Percentiles rank a stretch among this genome's conserved stretches.
These are phyloP conservation scores for Hypoxylon sp. DNA, from an alignment of 2,329 filamentous ascomycete genomes.

Conservation along the genomic window DNA sequence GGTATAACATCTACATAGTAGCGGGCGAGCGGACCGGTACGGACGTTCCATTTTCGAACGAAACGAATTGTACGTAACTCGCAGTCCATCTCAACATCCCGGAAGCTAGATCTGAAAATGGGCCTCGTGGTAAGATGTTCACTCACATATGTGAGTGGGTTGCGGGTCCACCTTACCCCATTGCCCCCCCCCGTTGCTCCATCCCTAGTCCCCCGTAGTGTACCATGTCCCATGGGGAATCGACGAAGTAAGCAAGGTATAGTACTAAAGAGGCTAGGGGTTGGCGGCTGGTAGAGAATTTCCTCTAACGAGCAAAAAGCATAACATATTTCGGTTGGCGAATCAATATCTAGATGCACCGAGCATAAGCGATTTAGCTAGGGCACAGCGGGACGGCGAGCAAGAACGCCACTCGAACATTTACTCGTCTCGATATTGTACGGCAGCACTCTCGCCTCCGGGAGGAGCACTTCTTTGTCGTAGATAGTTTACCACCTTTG, in stretches of 20 bases:
- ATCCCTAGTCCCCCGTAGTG: slow-evolving; percentile 33
- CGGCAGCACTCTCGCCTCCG: slow-evolving; percentile 20
- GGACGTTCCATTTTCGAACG: slow-evolving; percentile 31
- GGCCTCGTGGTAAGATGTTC: slow-evolving; percentile 39
- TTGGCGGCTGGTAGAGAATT: slow-evolving; percentile 6
- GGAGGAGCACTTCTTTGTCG: slow-evolving; percentile 21
- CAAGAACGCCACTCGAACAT: slow-evolving; percentile 22
- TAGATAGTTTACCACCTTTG: slow-evolving; percentile 5
- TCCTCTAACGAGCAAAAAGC: slow-evolving; percentile 9
- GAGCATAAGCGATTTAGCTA: slow-evolving; percentile 29
- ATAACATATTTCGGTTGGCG: slow-evolving; percentile 38
- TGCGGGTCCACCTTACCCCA: slow-evolving; percentile 40
- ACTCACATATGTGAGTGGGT: slow-evolving; percentile 38
- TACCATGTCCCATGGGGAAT: slow-evolving; percentile 32
- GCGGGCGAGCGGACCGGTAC: slow-evolving; percentile 46
- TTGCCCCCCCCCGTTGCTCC: slow-evolving; percentile 36
- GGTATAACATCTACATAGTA: slow-evolving; percentile 29
- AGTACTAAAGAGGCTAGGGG: slow-evolving; percentile 13
- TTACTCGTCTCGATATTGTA: slow-evolving; percentile 30
- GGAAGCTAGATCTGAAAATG: slow-evolving; percentile 40
- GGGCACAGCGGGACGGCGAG: slow-evolving; percentile 19
- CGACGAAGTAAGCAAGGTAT: slow-evolving; percentile 10
- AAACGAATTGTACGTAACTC: slow-evolving; percentile 30
- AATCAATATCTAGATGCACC: slow-evolving; percentile 37
- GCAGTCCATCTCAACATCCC: slow-evolving; percentile 27